Conservation (phyloP, 805 yeast genomes). For the Wickerhamiella azymoides region DNA sequence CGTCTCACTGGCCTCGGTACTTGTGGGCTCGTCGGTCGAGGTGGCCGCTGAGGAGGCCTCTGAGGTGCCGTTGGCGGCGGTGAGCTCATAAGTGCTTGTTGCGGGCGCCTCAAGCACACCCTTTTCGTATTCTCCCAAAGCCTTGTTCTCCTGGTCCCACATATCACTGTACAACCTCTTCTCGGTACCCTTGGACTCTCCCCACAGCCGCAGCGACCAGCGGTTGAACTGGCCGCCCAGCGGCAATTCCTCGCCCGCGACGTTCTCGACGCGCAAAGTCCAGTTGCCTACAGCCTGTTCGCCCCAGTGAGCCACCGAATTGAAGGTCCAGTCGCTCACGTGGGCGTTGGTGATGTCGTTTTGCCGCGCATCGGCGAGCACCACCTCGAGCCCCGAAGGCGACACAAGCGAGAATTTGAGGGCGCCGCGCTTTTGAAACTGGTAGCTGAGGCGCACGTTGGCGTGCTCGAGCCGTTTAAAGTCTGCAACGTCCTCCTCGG, state of each 20-base stretch:
- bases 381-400: slow-evolving; percentile 62
- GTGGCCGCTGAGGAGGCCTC: no score
- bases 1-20: not conserved
- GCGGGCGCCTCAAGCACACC: not conserved
- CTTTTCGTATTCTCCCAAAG: not conserved
- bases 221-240: slow-evolving; percentile 30
- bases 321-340: slow-evolving; percentile 74
- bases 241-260: not conserved
- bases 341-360: slow-evolving; percentile 46
- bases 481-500: slow-evolving; percentile 34
- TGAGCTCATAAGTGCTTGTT: not conserved
- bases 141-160: slow-evolving; percentile 14
- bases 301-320: slow-evolving; percentile 99
- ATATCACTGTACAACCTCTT: slow-evolving; percentile 35
- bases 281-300: slow-evolving; percentile 69
- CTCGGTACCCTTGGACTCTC: slow-evolving; percentile 55
- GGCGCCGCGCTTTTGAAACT: slow-evolving; percentile 52
- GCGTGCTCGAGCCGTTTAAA: slow-evolving; percentile 73
- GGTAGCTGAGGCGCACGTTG: slow-evolving; percentile 62
- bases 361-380: slow-evolving; percentile 54
- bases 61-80: no score
- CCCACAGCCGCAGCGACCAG: slow-evolving; percentile 76
- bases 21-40: not conserved
- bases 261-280: slow-evolving; percentile 51
- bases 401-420: slow-evolving; percentile 52